Base-by-base conservation (phyloP, 2,329 filamentous ascomycete genomes). In the Nigrospora sphaerica region DNA sequence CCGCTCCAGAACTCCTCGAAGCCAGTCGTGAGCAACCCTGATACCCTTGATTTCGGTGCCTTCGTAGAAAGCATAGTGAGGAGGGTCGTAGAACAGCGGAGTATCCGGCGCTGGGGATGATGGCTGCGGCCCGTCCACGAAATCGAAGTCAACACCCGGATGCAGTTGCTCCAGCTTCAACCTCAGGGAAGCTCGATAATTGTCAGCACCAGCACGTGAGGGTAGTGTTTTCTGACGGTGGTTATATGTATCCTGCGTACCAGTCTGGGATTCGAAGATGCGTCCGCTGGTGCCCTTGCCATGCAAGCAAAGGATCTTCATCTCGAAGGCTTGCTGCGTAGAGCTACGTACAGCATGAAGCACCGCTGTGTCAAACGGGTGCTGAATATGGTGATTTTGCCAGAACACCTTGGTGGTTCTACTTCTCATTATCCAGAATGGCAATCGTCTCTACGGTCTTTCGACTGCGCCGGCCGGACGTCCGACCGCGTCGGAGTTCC, bases 21-120 rank as follows among this genome's bases (percentile, higher is more conserved):
- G 53, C 64, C 65, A 66, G 16, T 56, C 47, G 47, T 63, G 58
- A 11, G 65, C 57, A n/a, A 52, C 55, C 10, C 59, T 57, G 48
- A 70, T 66, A n/a, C 57, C 54, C 42, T 57, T 50, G 38, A 55
- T 47, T 6, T 44, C 45, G 3, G 48, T 35, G 1, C 34, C 37
- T 9, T 54, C 51, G 59, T 49, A 57, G 42, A 52, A 55, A 6
- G 44, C 49, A 42, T 55, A 52, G 17, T 40, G 32, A 13, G 46
- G 34, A 17, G 34, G 19, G n/a, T 46, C 40, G 10, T 48, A 48
- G 16, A 50, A 47, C 7, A 50, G 38, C 28, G 48, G 38, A 14
- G 43, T 48, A 35, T 53, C 46, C 18, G 28, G 42, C 1, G 47
- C 38, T 11, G 32, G 31, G n/a, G 46, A n/a, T 14, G 38, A 52